phyloP scores from a whole-genome alignment of 2,329 filamentous ascomycete species.

The Fulvia fulva region DNA sequence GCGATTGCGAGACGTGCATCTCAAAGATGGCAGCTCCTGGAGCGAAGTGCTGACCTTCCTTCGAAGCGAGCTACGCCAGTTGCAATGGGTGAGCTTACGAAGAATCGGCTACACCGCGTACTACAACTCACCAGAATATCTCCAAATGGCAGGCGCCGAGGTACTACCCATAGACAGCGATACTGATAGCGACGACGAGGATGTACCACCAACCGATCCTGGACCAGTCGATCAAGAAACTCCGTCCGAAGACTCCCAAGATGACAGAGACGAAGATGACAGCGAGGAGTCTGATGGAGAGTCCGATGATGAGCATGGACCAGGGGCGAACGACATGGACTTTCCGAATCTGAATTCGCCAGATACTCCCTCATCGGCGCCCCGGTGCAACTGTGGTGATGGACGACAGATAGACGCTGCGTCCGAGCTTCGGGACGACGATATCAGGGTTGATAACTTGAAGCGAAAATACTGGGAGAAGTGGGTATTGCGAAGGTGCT shows the following conservation, averaged over 20 bases:
- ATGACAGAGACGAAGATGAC: conserved; percentile 31
- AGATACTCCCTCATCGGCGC: conserved; percentile 41
- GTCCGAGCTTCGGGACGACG: conserved; percentile 49
- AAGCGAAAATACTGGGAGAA: conserved; percentile 55
- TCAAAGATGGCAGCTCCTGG: conserved; percentile 59
- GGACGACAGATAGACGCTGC: conserved; percentile 37
- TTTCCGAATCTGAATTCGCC: conserved; percentile 43
- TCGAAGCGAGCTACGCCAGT: conserved; percentile 51
- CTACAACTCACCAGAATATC: conserved; percentile 45
- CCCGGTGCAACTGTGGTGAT: conserved; percentile 45
- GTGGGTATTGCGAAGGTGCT: conserved; percentile 51
- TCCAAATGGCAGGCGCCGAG: conserved; percentile 43
- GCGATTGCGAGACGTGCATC: conserved; percentile 56
- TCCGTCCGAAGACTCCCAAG: neutral
- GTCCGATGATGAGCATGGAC: conserved; percentile 37
- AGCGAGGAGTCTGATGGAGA: conserved; percentile 29
- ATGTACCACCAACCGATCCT: neutral
- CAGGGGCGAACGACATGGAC: conserved; percentile 41
- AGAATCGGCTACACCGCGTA: conserved; percentile 57
- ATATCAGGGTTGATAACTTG: conserved; percentile 42
- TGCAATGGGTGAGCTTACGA: conserved; percentile 61
- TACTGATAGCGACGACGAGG: conserved; percentile 10
- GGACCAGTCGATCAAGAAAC: neutral
- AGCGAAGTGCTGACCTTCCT: conserved; percentile 56
- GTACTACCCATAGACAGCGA: conserved; percentile 41